Base-by-base conservation (phyloP, 2,329 filamentous ascomycete genomes). In the Trichoderma harzianum region DNA sequence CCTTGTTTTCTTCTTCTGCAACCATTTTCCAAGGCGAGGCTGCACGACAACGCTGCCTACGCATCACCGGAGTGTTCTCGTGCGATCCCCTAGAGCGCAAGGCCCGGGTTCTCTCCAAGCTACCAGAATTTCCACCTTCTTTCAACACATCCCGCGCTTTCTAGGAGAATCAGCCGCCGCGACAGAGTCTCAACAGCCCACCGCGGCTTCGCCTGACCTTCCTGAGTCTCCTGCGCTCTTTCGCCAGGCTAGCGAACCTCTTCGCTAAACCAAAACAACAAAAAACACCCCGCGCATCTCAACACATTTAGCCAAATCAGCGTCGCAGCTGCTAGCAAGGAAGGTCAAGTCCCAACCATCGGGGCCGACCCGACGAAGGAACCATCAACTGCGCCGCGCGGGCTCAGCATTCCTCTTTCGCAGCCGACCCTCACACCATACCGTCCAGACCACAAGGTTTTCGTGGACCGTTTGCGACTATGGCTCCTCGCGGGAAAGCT, bases 401-500 rank as follows among this genome's bases (percentile, higher is more conserved):
- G 57, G 57, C 30, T 53, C 26, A 36, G 18, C 24, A 21, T 12
- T 24, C 55, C 58, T 53, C 57, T 62, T 36, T 62, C 57, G 43
- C 28, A 26, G 24, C n/a, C 51, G 14, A 47, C 36, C 16, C 30
- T 26, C 28, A 34, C 10, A 21, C 64, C 57, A 32, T 47, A 30
- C 18, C 47, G 8, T 8, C 32, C 18, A 64, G 6, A 36, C n/a
- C n/a, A 57, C 58, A 47, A 64, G 7, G 14, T 7, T 51, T n/a
- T 34, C 21, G 21, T 24, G n/a, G n/a, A 18, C 43, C 21, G 2
- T 16, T 12, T 18, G 14, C 39, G 21, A 53, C 68, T 53, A 82
- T 82, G 81, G 80, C 81, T 70, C 81, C 81, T 34, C 78, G 79
- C 72, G 80, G 80, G 70, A 61, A 72, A 18, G 55, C 71, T 53